Evolutionary conservation across 768 basidiomycete species (phyloP).

Genomic region (Strobilomyces confusus): DNA sequence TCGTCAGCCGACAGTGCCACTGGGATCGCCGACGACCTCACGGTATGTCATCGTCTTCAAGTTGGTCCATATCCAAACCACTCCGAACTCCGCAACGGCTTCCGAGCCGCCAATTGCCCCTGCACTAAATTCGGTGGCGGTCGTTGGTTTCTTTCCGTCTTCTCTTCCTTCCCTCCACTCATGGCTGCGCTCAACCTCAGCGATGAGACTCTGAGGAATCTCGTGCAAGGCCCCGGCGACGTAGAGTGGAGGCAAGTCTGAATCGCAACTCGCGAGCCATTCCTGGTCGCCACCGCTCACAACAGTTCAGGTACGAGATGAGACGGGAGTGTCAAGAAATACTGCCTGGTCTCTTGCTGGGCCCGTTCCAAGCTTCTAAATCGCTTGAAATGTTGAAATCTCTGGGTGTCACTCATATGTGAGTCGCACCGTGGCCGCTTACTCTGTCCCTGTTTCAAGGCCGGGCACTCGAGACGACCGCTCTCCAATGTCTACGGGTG

Average conservation of each 20-base stretch:
- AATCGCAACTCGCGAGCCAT: background rate
- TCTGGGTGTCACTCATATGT: constrained; percentile 85
- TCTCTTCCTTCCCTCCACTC: background rate
- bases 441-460: background rate
- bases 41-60: constrained; percentile 63
- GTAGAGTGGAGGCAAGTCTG: constrained; percentile 74
- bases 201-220: constrained; percentile 46
- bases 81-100: constrained; percentile 27
- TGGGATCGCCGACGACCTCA: constrained; percentile 21
- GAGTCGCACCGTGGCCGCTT: constrained; percentile 8
- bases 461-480: background rate
- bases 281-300: constrained; percentile 10
- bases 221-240: constrained; percentile 77
- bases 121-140: background rate
- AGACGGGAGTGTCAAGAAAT: constrained; percentile 93
- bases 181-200: constrained; percentile 25
- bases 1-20: constrained; percentile 8
- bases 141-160: background rate
- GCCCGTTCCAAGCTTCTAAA: constrained; percentile 87
- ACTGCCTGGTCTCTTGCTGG: constrained; percentile 73
- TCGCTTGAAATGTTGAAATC: constrained; percentile 62
- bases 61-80: constrained; percentile 38
- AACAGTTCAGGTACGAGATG: constrained; percentile 77
- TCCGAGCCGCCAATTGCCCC: constrained; percentile 17
- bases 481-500: background rate